These are phyloP conservation scores for Gossypium davidsonii DNA, from an alignment of 441 rosid genomes.

Conservation along the genomic window DNA sequence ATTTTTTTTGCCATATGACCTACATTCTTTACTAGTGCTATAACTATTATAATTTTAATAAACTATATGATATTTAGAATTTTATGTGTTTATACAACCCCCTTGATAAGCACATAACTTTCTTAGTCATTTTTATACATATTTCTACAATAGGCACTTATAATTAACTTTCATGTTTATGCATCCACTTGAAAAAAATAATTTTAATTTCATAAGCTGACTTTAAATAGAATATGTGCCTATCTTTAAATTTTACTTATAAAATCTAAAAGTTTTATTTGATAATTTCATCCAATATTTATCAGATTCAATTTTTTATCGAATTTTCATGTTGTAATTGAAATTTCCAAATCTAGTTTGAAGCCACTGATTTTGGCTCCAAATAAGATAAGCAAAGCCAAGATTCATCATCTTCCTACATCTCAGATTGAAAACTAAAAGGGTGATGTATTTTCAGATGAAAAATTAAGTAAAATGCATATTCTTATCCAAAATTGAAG, in stretches of 20 bases:
- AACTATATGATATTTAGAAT: not conserved
- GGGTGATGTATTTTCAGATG: not conserved
- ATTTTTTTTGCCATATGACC: not conserved
- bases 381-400: not conserved
- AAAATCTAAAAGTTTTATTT: too few species aligned
- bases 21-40: not conserved
- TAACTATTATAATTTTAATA: not conserved
- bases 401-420: not conserved
- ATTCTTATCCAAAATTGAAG: not conserved
- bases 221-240: too few species aligned
- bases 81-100: not conserved
- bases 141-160: not conserved
- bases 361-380: not conserved
- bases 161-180: not conserved
- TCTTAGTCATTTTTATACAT: not conserved
- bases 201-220: too few species aligned
- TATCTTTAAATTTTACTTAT: too few species aligned
- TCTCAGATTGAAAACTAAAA: not conserved
- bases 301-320: too few species aligned
- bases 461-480: not conserved
- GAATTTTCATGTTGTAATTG: too few species aligned
- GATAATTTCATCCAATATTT: too few species aligned
- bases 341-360: too few species aligned
- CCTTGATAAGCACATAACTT: not conserved
- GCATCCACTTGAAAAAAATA: not conserved